Base-by-base conservation (phyloP, 768 basidiomycete genomes). In the Kockovaella imperatae region DNA sequence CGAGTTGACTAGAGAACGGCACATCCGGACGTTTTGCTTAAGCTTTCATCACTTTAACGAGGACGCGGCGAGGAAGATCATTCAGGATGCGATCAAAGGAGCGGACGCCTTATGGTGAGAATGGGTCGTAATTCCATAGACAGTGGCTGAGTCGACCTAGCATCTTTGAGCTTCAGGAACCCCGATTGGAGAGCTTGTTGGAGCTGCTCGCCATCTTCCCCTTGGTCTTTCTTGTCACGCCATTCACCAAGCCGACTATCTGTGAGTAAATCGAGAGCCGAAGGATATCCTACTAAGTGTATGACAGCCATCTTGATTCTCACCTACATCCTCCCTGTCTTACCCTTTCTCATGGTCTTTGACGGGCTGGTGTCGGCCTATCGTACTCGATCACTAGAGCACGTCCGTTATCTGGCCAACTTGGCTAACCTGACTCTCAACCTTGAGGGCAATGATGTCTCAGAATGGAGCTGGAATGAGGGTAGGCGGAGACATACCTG, bases 11-110 rank as follows among this genome's bases (percentile, higher is more conserved):
- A 30, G 17, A 18, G 24, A 52, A 36, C 31, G 47, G 25, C 64
- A 69, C 53, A 30, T 70, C 21, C 45, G 68, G 28, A 70, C 68
- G 5, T 70, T 70, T 31, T 65, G 58, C 42, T 43, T 67, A n/a
- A 59, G 57, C 24, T 70, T 70, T 42, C 68, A 70, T 54, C 68
- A 70, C 52, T 68, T 70, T 47, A 52, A 53, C 31, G 62, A 67
- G 40, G 50, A 59, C 11, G 44, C 44, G 1, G 68, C 66, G 2
- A 60, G 53, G 45, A 35, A 46, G 42, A 59, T 70, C 1, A 35
- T 70, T 28, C 49, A 52, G 30, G 68, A 67, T 59, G 63, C 65
- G 5, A 68, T 70, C 64, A 21, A 50, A 30, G 46, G 45, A 26
- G 36, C 57, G 3, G 68, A 70, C 38, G 68, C 54, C 0, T 53